Base-by-base conservation (phyloP, 306 rosid species). In the Pyrus pyrifolia region DNA sequence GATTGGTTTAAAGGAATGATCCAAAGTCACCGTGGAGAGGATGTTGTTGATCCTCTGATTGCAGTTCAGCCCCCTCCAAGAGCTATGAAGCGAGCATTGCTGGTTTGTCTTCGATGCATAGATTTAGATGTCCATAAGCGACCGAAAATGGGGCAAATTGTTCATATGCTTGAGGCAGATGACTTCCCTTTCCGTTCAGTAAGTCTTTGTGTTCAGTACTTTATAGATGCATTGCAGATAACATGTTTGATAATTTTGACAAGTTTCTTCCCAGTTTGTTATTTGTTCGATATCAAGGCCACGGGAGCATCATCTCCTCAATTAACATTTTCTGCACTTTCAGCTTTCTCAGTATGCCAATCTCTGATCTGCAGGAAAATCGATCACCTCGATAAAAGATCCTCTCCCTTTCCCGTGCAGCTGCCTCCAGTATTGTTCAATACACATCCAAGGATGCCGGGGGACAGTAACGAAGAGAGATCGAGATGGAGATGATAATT, bases 121-220 rank as follows among this genome's bases (percentile, higher is more conserved):
- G 98, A 95, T 70, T 76, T 90, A 88, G 98, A 95, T 79, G 96
- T 88, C 40, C 42, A 57, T 67, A 95, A 95, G 85, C 88, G 98
- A 52, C 98, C 98, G 29, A 95, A 92, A 79, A 95, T 95, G 98
- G 95, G 98, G 78, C 98, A 95, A 83, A 92, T 95, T 78, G 93
- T 89, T 85, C 98, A 95, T 78, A 92, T 95, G 98, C 96, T 95
- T 8, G 98, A 92, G 81, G 90, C 96, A 65, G 98, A 95, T 73
- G 98, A 95, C 81, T 95, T 92, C 75, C 97, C 97, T 78, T 92
- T 81, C 79, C 97, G 96, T 49, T 80, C 97, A 18, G 98, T 92
- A 83, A 88, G 92, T 76, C 76, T 62, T 30, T 30, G 35, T 27
- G 40, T 27, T n/a, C 3, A 13, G 30, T 2, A 25, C 18, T 61